Evolutionary conservation across 805 yeast genomes (phyloP), one percentile per base, ranked within the genome.

Genomic region (Nakazawaea wickerhamii): DNA sequence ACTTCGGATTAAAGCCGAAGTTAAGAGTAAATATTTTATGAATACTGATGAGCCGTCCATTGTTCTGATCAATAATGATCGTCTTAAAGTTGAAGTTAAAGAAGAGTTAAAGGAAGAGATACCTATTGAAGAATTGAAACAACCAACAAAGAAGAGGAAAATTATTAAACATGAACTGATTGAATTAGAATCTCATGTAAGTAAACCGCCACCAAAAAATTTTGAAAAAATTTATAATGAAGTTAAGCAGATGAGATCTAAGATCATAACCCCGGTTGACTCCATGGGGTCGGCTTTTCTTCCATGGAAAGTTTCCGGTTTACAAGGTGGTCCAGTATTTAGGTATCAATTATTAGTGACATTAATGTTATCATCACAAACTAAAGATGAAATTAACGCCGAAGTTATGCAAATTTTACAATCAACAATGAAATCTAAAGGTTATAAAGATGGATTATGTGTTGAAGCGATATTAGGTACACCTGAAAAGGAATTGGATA

Each of bases 281-380:
- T 70, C 79, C 0, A 79, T 86, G 74, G 97, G 97, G 5, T 88
- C 96, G 58, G 89, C 84, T 19, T 67, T 69, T 22, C 67, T 76
- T 38, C 77, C 80, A 0, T 63, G 65, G 18, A 59, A 70, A 4
- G 64, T 75, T 14, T 61, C 72, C 6, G 62, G 55, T 25, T 33
- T 37, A 6, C 40, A 28, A 0, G 58, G 63, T 22, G 77, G 79
- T 1, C 55, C 57, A 14, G 50, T 60, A 1, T 76, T 61, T 54
- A 68, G 96, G 38, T 82, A 81, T 54, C 96, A 89, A 58, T 66
- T 86, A 27, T 67, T 90, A 26, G 69, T 89, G 0, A 80, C 95
- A 3, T 68, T 90, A 40, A 85, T 90, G 90, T 75, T 90, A 23
- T 85, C 95, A 8, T 75, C 96, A 0, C 97, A 90, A 52, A 90